Conservation (phyloP, 495 filamentous ascomycete genomes). For the Cetradonia linearis region DNA sequence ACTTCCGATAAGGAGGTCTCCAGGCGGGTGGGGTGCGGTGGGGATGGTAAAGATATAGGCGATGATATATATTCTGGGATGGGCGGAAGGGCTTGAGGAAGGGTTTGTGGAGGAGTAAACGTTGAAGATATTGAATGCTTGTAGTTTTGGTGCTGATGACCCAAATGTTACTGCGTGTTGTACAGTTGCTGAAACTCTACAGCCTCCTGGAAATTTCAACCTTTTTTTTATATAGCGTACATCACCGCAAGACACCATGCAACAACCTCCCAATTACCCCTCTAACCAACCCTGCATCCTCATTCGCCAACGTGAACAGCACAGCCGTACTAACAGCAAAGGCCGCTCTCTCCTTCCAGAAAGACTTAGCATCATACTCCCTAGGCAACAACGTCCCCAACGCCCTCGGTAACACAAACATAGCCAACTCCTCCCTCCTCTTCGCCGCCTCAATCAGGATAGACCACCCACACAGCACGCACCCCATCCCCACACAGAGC, state of each 20-base stretch:
- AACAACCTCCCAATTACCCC: constrained; percentile 53
- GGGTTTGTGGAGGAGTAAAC: no score
- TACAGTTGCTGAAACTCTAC: no score
- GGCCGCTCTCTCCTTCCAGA: constrained; percentile 63
- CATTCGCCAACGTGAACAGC: constrained; percentile 59
- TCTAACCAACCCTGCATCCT: constrained; percentile 55
- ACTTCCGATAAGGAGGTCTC: no score
- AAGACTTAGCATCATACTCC: constrained; percentile 56
- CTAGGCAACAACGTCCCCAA: constrained; percentile 68
- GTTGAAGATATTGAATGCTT: no score
- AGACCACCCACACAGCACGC: constrained; percentile 77
- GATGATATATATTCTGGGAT: no score
- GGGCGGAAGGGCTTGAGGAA: no score
- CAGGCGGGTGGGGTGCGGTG: no score
- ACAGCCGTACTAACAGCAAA: constrained; percentile 69
- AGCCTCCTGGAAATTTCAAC: no score
- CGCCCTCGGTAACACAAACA: constrained; percentile 81
- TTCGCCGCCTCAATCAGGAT: constrained; percentile 60
- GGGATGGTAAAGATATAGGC: background rate
- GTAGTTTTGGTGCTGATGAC: background rate
- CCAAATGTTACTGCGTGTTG: no score
- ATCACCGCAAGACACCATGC: constrained; percentile 12
- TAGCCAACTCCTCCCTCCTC: constrained; percentile 64
- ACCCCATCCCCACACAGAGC: constrained; percentile 64
- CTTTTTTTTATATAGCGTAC: background rate